Evolutionary conservation across 305 asterid genomes (phyloP).

Genomic region (Lippia alba): DNA sequence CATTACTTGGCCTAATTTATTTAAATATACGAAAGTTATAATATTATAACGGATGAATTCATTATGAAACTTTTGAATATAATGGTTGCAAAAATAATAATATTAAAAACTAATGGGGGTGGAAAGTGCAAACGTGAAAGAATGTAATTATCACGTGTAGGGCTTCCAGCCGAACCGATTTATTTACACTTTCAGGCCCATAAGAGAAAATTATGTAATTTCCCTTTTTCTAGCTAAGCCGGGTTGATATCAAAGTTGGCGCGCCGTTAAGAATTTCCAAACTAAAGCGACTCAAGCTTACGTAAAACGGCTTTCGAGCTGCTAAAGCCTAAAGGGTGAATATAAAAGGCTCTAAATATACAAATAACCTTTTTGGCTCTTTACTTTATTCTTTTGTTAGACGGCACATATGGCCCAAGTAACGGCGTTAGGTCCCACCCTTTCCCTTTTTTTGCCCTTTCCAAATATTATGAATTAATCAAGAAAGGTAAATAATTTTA

Average conservation of each 20-base stretch:
- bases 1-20: no score
- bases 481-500: no score
- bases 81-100: slow-evolving; percentile 3
- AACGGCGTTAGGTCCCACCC: slow-evolving; percentile 38
- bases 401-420: slow-evolving; percentile 26
- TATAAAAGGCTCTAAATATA: background rate
- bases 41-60: no score
- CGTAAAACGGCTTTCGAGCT: background rate
- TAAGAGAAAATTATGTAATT: background rate
- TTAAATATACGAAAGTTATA: no score
- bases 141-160: slow-evolving; percentile 37
- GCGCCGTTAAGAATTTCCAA: background rate
- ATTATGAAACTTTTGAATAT: slow-evolving; percentile 2
- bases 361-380: background rate
- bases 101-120: slow-evolving; percentile 8
- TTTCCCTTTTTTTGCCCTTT: background rate
- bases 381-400: background rate
- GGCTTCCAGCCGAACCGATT: slow-evolving; percentile 27
- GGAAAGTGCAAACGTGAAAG: slow-evolving; percentile 34
- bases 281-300: background rate
- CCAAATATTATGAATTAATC: no score
- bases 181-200: slow-evolving; percentile 24
- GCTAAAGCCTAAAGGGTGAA: slow-evolving; percentile 9
- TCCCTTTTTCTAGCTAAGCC: background rate
- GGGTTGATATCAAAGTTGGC: background rate